phyloP scores from a whole-genome alignment of 1,284 basidiomycete species.

The Ustilago shanxiensis region DNA sequence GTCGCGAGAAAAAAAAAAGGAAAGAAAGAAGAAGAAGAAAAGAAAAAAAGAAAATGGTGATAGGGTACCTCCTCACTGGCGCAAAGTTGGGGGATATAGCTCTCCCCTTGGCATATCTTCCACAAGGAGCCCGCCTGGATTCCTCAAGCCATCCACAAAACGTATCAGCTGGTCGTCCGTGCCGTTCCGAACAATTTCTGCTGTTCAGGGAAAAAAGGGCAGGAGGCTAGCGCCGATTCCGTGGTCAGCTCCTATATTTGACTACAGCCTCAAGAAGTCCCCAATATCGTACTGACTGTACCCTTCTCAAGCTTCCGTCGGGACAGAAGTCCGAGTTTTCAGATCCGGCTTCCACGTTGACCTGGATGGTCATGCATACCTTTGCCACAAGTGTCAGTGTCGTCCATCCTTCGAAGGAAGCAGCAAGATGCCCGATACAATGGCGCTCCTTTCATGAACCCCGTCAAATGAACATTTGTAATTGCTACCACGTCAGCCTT shows the following conservation, averaged over 20 bases:
- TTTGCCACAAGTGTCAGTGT: background rate
- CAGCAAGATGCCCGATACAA: background rate
- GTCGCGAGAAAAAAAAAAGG: background rate
- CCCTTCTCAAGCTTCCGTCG: constrained; percentile 4
- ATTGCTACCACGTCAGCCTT: too few relatives aligned
- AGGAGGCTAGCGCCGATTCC: too few relatives aligned
- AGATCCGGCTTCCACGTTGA: background rate
- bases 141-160: background rate
- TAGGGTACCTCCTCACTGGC: too few relatives aligned
- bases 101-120: background rate
- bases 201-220: too few relatives aligned
- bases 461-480: too few relatives aligned
- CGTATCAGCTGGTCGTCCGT: background rate
- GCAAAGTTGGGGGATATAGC: too few relatives aligned
- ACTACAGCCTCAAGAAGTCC: background rate
- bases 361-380: background rate
- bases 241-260: too few relatives aligned
- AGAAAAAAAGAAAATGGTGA: too few relatives aligned
- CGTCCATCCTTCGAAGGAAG: too few relatives aligned
- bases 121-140: background rate
- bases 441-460: background rate
- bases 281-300: too few relatives aligned
- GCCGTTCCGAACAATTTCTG: too few relatives aligned
- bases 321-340: background rate
- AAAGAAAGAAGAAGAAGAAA: background rate